Evolutionary conservation across 345 rosid species (phyloP), one percentile per base, ranked within the genome.

Genomic region (Gossypium sturtianum): DNA sequence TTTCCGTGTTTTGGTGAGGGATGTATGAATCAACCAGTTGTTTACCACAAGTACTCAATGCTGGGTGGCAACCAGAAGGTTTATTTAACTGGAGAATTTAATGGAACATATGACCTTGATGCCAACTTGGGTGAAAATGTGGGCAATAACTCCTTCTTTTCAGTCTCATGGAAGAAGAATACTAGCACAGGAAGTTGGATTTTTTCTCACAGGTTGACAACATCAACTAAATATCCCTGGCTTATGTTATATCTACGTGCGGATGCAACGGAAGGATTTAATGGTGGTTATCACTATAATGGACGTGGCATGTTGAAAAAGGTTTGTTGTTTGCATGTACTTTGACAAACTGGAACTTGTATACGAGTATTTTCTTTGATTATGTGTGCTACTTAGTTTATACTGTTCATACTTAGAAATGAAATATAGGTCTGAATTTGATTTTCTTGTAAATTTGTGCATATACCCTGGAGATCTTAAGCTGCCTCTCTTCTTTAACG

Each of bases 1-100:
- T 89, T 89, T 60, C 91, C 90, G 2, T 89, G 93, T 76, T 86
- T 87, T 45, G 92, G 94, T 20, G 8, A 72, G 67, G 90, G 91
- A 47, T 89, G 94, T 76, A 89, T 89, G 94, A 89, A 89, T 75
- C 91, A 86, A 62, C 92, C 90, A 4, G 74, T 78, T 38, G 70
- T 88, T 20, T 83, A 81, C 70, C 91, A 88, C 53, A 84, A 88
- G 20, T 76, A 76, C 38, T 83, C 90, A 2, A 80, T 69, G 7
- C 23, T 86, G 74, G 66, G 76, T 61, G 82, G 78, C 48, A 70
- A 73, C 3, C 16, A 75, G 54, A 63, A 11, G 23, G 54, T 71
- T 15, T 81, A 82, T 52, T 82, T 90, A 61, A 75, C 38, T 17
- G 94, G 92, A 62, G 83, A 89, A 22, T 88, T 90, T 66, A 70